A percentile compares a stretch with the other conserved stretches of the same genome.
Conservation (phyloP, 495 filamentous ascomycete genomes). For the Penicillium nucicola region DNA sequence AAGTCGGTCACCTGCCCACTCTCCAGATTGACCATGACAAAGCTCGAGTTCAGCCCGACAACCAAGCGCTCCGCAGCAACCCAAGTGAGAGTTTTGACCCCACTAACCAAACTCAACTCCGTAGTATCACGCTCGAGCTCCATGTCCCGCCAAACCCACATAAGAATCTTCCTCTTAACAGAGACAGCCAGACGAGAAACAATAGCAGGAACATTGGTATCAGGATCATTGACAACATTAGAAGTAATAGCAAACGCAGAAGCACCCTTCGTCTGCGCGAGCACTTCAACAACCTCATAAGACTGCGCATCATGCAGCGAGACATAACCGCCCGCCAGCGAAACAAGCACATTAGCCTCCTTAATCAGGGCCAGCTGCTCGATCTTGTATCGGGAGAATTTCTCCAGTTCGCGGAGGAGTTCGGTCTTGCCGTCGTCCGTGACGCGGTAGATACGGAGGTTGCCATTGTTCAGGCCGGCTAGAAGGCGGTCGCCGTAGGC, state of each 20-base stretch:
- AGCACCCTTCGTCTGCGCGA: constrained; percentile 83
- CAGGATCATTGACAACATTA: constrained; percentile 85
- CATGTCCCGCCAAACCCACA: constrained; percentile 96
- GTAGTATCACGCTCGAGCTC: constrained; percentile 70
- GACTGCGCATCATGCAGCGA: constrained; percentile 83
- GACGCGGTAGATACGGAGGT: constrained; percentile 84
- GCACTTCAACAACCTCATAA: constrained; percentile 74
- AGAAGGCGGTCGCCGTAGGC: constrained; percentile 90
- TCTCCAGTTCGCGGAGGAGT: constrained; percentile 84
- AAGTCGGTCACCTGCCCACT: constrained; percentile 68
- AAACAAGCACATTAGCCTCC: constrained; percentile 85
- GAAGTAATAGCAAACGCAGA: constrained; percentile 87
- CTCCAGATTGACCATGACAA: constrained; percentile 84
- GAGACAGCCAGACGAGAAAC: constrained; percentile 87
- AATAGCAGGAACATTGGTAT: constrained; percentile 83
- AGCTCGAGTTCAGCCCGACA: constrained; percentile 82
- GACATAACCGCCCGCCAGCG: constrained; percentile 82
- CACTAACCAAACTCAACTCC: constrained; percentile 75
- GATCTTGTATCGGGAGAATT: constrained; percentile 83
- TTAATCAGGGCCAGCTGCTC: constrained; percentile 95
- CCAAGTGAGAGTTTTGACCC: constrained; percentile 85
- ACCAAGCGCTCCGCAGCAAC: constrained; percentile 79
- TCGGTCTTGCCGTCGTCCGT: constrained; percentile 72
- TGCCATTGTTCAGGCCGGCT: constrained; percentile 86
- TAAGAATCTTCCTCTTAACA: constrained; percentile 80